Conservation (phyloP, 2,329 filamentous ascomycete species). For the Pseudomassariella vexata region DNA sequence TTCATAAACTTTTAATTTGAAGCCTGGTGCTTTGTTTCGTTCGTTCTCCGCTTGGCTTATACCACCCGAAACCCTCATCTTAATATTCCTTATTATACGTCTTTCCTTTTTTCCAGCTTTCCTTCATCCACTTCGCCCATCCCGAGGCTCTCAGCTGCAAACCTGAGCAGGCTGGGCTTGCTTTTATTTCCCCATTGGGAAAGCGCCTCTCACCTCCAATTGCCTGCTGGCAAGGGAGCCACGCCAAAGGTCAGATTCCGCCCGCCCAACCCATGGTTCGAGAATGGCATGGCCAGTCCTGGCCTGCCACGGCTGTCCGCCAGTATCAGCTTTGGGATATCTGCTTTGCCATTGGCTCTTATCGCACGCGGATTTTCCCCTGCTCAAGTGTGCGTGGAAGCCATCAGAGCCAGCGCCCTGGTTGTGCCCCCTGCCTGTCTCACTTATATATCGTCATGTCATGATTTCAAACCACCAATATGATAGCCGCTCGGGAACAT, state of each 20-base stretch:
- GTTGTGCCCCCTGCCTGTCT: no score
- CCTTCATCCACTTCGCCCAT: neutral
- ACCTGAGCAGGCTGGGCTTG: neutral
- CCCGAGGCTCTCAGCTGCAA: neutral
- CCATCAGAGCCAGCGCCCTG: no score
- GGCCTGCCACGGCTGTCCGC: conserved; percentile 17
- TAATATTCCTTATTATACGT: conserved; percentile 5
- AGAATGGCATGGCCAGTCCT: conserved; percentile 11
- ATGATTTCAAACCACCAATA: no score
- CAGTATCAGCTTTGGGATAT: no score
- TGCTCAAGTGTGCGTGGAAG: no score
- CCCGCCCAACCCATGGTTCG: conserved; percentile 12
- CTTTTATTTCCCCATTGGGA: conserved; percentile 4
- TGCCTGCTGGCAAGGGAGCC: conserved; percentile 12
- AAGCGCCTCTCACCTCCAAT: neutral
- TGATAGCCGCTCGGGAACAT: no score
- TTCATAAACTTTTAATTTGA: conserved; percentile 15
- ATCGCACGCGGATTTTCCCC: no score
- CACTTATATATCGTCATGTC: no score
- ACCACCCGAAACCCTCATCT: conserved; percentile 3
- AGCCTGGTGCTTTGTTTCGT: conserved; percentile 8
- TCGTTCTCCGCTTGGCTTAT: conserved; percentile 14
- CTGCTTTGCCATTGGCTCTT: conserved; percentile 7
- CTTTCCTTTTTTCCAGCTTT: conserved; percentile 4
- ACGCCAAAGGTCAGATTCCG: conserved; percentile 22